phyloP scores from a whole-genome alignment of 495 filamentous ascomycete genomes.

The Trichocladium uniseriatum region DNA sequence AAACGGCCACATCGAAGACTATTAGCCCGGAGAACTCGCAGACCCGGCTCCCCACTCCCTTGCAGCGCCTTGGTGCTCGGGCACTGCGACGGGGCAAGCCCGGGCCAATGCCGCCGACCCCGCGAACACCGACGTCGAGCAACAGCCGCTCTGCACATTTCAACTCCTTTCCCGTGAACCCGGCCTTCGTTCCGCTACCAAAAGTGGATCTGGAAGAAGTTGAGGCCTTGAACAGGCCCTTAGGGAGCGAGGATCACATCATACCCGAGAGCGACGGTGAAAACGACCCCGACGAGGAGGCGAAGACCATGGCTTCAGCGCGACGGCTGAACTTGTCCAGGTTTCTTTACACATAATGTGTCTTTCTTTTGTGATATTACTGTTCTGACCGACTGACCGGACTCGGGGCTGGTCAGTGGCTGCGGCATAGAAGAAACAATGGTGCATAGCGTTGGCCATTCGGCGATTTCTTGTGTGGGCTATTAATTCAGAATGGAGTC shows the following conservation, averaged over 20 bases:
- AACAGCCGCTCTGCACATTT: slow-evolving; percentile 14
- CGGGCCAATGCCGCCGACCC: slow-evolving; percentile 28
- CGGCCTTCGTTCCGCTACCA: slow-evolving; percentile 34
- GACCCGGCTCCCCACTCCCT: slow-evolving; percentile 30
- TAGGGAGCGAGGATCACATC: slow-evolving; percentile 71
- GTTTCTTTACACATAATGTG: slow-evolving; percentile 42
- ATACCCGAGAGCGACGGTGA: slow-evolving; percentile 62
- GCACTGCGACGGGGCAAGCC: slow-evolving; percentile 28
- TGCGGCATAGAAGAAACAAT: no score
- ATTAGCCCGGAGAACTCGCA: slow-evolving; percentile 15
- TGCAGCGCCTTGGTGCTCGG: slow-evolving; percentile 39
- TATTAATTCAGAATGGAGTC: background rate
- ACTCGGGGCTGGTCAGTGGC: no score
- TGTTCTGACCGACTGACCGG: no score
- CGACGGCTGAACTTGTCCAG: slow-evolving; percentile 42
- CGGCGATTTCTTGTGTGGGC: background rate
- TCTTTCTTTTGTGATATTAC: background rate
- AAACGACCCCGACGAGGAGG: slow-evolving; percentile 29
- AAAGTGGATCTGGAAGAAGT: slow-evolving; percentile 33
- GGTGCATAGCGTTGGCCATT: background rate
- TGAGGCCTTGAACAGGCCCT: slow-evolving; percentile 27
- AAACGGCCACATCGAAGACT: slow-evolving; percentile 23
- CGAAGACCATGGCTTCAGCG: background rate
- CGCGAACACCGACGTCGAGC: slow-evolving; percentile 9
- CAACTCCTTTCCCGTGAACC: slow-evolving; percentile 29